A percentile compares a stretch with the other conserved stretches of the same genome.
Evolutionary conservation across 495 filamentous ascomycete species (phyloP).

Genomic region (Tuber umbilicatum): DNA sequence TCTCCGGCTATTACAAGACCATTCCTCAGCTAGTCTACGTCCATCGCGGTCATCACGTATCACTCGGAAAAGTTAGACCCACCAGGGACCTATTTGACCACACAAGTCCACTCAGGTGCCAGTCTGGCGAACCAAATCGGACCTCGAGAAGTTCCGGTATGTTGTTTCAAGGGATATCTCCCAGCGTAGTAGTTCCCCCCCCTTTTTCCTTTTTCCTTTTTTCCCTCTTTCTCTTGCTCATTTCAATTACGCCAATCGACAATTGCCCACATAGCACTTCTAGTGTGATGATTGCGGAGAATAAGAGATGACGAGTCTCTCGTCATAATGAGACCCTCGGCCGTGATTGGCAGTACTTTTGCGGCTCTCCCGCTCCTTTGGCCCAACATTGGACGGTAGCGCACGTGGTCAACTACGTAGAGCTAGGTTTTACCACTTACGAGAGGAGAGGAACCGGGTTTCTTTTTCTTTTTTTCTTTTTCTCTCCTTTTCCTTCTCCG

Average conservation of each 20-base stretch:
- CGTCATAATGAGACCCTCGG: background rate
- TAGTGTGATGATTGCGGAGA: background rate
- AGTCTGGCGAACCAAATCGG: background rate
- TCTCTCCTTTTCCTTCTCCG: background rate
- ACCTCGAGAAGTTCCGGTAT: background rate
- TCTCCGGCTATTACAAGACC: background rate
- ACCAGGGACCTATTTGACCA: background rate
- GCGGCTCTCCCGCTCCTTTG: background rate
- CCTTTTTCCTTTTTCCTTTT: background rate
- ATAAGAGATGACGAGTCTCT: background rate
- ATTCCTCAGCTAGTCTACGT: background rate
- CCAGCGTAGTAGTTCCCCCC: background rate
- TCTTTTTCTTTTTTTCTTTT: background rate
- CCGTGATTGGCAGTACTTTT: background rate
- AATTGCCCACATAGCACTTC: background rate
- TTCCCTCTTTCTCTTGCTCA: background rate
- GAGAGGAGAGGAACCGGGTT: background rate
- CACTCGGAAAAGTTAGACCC: background rate
- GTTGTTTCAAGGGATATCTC: background rate
- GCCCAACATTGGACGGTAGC: background rate
- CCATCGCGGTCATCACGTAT: background rate
- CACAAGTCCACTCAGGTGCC: background rate
- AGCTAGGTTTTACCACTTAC: background rate
- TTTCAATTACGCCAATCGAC: background rate
- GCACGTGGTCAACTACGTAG: slow-evolving; percentile 2